These are phyloP conservation scores for Penicillium robsamsonii DNA, from an alignment of 495 filamentous ascomycete species.

Conservation along the genomic window DNA sequence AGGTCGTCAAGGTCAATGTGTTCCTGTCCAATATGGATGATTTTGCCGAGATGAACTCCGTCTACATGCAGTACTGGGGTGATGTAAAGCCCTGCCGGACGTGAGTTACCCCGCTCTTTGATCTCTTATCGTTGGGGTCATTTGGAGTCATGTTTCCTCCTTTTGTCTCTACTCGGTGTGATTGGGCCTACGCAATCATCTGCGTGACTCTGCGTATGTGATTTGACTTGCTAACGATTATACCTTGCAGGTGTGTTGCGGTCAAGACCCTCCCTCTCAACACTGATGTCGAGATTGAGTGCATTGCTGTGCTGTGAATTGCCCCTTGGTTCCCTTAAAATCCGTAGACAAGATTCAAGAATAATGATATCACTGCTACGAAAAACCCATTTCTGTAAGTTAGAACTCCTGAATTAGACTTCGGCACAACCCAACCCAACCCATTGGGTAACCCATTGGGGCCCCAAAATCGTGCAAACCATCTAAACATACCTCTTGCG, in stretches of 20 bases:
- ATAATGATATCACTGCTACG: neutral
- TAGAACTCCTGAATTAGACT: too few species aligned
- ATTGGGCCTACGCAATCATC: neutral
- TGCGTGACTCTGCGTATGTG: neutral
- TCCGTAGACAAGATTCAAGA: neutral
- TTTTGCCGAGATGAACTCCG: slow-evolving; percentile 64
- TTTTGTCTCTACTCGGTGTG: neutral
- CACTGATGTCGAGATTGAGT: slow-evolving; percentile 73
- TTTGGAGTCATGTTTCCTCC: neutral
- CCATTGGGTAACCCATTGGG: neutral
- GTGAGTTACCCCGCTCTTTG: slow-evolving; percentile 16
- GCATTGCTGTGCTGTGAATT: slow-evolving; percentile 51
- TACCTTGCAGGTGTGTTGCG: slow-evolving; percentile 53
- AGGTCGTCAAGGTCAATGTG: slow-evolving; percentile 69
- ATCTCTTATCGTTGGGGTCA: neutral
- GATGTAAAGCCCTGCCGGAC: slow-evolving; percentile 61
- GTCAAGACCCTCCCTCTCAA: slow-evolving; percentile 62
- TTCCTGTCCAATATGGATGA: slow-evolving; percentile 69
- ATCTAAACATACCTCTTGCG: neutral
- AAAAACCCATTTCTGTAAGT: too few species aligned
- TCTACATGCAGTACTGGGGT: slow-evolving; percentile 56
- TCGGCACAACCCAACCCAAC: neutral
- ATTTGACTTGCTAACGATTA: neutral
- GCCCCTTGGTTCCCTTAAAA: neutral
- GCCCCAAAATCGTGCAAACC: neutral